Conservation (phyloP, 139 green algal species). For the Choricystis sp. region DNA sequence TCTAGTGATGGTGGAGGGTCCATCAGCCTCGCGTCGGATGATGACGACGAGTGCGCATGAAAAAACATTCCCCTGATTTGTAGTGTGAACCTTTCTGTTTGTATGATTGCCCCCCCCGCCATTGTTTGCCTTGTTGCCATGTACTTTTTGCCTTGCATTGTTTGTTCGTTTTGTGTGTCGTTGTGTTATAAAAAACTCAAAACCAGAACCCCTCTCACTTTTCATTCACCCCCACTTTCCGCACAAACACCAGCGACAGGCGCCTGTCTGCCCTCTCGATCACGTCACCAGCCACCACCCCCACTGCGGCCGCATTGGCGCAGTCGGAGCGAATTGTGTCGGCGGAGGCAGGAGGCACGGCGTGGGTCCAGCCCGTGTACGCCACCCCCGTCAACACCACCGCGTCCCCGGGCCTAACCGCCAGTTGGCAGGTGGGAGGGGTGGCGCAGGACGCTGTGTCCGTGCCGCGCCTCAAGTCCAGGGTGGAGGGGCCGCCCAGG, state of each 20-base stretch:
- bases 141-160: neutral
- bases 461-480: conserved; percentile 5
- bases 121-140: neutral
- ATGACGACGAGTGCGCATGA: too few species aligned
- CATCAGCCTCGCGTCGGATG: too few species aligned
- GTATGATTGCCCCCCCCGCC: too few species aligned
- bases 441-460: neutral
- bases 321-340: conserved; percentile 3
- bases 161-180: neutral
- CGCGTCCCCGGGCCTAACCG: conserved; percentile 1
- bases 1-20: too few species aligned
- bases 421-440: conserved; percentile 7
- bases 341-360: conserved; percentile 1
- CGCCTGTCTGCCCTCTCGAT: neutral
- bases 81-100: too few species aligned
- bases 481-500: conserved; percentile 5
- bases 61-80: too few species aligned
- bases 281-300: neutral
- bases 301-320: neutral
- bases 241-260: conserved; percentile 9
- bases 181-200: neutral
- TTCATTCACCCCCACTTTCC: neutral
- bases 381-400: neutral
- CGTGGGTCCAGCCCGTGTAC: conserved; percentile 2
- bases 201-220: neutral